Conservation (phyloP, 1,139 yeast genomes). For the Geotrichum histeridarum region DNA sequence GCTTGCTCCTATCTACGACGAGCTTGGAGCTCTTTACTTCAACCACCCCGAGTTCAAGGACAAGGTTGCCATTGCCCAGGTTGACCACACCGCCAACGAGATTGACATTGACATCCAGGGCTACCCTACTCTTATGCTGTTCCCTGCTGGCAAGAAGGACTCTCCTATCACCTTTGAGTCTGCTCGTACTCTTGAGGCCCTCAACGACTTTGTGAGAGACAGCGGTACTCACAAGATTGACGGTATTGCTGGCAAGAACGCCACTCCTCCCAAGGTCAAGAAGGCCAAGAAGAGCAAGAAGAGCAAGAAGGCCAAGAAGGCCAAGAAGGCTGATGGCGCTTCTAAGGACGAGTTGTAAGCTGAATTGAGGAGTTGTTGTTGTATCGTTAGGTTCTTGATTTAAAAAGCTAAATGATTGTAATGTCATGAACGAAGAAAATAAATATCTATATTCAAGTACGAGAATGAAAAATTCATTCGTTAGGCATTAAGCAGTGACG, state of each 20-base stretch:
- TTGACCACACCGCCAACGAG: slow-evolving; percentile 88
- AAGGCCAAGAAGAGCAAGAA: slow-evolving; percentile 32
- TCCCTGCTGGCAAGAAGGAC: slow-evolving; percentile 84
- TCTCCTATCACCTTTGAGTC: slow-evolving; percentile 67
- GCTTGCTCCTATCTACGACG: slow-evolving; percentile 88
- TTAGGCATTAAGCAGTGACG: no score
- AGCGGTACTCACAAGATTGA: slow-evolving; percentile 58
- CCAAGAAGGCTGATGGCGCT: slow-evolving; percentile 12
- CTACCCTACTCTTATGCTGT: slow-evolving; percentile 87
- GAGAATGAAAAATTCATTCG: no score
- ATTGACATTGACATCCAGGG: slow-evolving; percentile 71
- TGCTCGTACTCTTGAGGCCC: slow-evolving; percentile 67
- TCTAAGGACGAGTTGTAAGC: slow-evolving; percentile 22
- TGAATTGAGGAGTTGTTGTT: not conserved
- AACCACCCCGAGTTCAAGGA: slow-evolving; percentile 38
- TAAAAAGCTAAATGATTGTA: not conserved
- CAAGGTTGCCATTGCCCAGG: slow-evolving; percentile 71
- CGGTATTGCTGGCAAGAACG: slow-evolving; percentile 40
- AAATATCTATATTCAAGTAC: no score
- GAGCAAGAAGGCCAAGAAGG: slow-evolving; percentile 21
- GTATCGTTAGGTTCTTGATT: not conserved
- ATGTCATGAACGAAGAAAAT: no score
- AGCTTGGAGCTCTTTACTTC: slow-evolving; percentile 65
- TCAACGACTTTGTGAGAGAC: slow-evolving; percentile 64
- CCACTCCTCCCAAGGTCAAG: slow-evolving; percentile 30